A percentile compares a stretch with the other conserved stretches of the same genome.
Evolutionary conservation across 345 rosid genomes (phyloP).

Genomic region (Aegle marmelos): DNA sequence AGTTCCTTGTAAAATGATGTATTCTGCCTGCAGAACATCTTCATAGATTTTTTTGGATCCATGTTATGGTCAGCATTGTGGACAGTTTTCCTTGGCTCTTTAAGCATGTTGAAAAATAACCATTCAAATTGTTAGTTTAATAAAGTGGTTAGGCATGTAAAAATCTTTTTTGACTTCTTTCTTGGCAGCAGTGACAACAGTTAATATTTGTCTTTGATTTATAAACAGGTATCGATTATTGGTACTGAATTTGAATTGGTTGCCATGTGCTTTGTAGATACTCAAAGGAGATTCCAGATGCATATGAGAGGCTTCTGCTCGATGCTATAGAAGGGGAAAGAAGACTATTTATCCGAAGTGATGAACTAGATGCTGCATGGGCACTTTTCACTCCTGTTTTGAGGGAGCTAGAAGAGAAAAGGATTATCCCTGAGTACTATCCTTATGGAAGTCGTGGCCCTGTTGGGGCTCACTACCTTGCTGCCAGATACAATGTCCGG

Average conservation of each 20-base stretch:
- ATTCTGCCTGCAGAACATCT: not conserved
- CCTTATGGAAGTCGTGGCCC: constrained; percentile 99
- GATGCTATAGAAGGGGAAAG: constrained; percentile 98
- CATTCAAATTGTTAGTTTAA: not conserved
- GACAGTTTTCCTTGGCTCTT: not conserved
- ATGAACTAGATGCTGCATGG: constrained; percentile 98
- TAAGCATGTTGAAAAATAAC: not conserved
- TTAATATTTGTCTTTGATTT: not conserved
- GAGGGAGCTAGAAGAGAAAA: constrained; percentile 80
- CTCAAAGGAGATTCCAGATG: constrained; percentile 96
- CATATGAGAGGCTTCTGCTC: constrained; percentile 91
- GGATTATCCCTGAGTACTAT: constrained; percentile 77
- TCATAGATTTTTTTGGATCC: not conserved
- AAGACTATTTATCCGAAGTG: constrained; percentile 91
- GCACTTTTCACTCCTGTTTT: constrained; percentile 76
- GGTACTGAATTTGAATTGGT: not conserved
- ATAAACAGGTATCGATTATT: too few species aligned
- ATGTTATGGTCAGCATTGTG: not conserved
- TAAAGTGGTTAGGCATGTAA: not conserved
- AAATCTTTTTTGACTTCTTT: not conserved
- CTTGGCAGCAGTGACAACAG: not conserved
- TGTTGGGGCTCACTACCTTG: constrained; percentile 97
- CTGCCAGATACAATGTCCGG: constrained; percentile 83
- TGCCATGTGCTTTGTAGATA: constrained; percentile 41
- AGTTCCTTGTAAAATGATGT: not conserved